Evolutionary conservation across 805 yeast genomes (phyloP).

Genomic region (Myxozyma nipponensis): DNA sequence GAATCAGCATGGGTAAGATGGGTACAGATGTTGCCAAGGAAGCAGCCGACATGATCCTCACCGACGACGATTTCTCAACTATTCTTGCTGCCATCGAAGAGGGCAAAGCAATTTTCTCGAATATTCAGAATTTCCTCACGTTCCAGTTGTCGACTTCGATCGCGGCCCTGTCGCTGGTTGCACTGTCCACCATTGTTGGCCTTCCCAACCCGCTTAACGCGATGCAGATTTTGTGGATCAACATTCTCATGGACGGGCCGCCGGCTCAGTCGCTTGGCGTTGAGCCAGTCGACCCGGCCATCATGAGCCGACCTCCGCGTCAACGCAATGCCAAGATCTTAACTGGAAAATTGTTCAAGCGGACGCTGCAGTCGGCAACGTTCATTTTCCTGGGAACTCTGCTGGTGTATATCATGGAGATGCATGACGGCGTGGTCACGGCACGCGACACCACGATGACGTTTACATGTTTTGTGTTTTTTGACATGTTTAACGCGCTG

Average conservation of each 20-base stretch:
- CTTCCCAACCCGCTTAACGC: slow-evolving; percentile 66
- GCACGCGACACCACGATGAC: slow-evolving; percentile 99
- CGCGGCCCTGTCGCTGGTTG: slow-evolving; percentile 58
- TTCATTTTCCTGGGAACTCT: slow-evolving; percentile 83
- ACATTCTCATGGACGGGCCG: slow-evolving; percentile 72
- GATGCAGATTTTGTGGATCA: slow-evolving; percentile 75
- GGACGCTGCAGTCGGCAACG: slow-evolving; percentile 71
- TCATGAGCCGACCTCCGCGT: slow-evolving; percentile 69
- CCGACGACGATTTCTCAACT: slow-evolving; percentile 95
- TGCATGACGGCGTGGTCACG: slow-evolving; percentile 77
- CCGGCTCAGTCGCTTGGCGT: slow-evolving; percentile 81
- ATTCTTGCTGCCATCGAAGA: slow-evolving; percentile 91
- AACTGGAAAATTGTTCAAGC: slow-evolving; percentile 60
- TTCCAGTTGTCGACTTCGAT: slow-evolving; percentile 86
- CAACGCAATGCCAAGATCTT: slow-evolving; percentile 79
- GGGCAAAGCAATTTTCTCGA: slow-evolving; percentile 95
- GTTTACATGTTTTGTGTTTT: slow-evolving; percentile 91
- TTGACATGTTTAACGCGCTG: slow-evolving; percentile 95
- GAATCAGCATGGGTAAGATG: slow-evolving; percentile 78
- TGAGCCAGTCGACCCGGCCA: slow-evolving; percentile 60
- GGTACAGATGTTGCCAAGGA: slow-evolving; percentile 99
- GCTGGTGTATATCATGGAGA: slow-evolving; percentile 78
- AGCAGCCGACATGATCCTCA: slow-evolving; percentile 95
- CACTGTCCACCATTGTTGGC: slow-evolving; percentile 19
- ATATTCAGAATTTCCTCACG: slow-evolving; percentile 87